These are phyloP conservation scores for Nicotiana tomentosiformis DNA, from an alignment of 257 asterid genomes.

Conservation along the genomic window DNA sequence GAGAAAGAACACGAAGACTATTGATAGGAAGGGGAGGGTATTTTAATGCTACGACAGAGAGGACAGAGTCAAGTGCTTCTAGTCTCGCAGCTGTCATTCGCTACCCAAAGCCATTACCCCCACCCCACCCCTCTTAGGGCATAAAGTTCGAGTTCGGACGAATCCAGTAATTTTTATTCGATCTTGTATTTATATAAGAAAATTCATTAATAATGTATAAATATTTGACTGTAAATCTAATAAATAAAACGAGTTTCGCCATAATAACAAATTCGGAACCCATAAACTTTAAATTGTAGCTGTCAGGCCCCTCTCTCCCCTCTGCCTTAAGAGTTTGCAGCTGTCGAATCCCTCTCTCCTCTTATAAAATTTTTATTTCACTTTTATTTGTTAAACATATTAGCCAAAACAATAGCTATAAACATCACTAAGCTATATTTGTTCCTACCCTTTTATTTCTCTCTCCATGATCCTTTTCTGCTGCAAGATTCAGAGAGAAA, in stretches of 20 bases:
- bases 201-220: no score
- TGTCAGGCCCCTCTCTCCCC: background rate
- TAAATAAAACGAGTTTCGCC: no score
- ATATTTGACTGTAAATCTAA: no score
- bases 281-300: conserved; percentile 22
- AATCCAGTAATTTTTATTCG: no score
- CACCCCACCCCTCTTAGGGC: no score
- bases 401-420: background rate
- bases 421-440: conserved; percentile 4
- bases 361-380: conserved; percentile 19
- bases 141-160: no score
- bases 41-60: conserved; percentile 45
- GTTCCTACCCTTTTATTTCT: conserved; percentile 8
- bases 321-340: conserved; percentile 48
- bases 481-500: background rate
- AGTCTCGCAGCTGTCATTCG: conserved; percentile 93
- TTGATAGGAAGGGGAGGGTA: conserved; percentile 16
- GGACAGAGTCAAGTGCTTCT: conserved; percentile 81
- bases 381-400: background rate
- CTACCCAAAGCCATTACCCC: conserved; percentile 46
- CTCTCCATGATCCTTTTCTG: background rate
- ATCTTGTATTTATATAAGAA: no score
- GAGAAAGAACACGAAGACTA: background rate
- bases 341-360: conserved; percentile 51
- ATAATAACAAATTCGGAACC: background rate